Percentiles rank a stretch among this genome's conserved stretches.
Conservation (phyloP, 164 flowering plant genomes). For the Cinnamomum chago region DNA sequence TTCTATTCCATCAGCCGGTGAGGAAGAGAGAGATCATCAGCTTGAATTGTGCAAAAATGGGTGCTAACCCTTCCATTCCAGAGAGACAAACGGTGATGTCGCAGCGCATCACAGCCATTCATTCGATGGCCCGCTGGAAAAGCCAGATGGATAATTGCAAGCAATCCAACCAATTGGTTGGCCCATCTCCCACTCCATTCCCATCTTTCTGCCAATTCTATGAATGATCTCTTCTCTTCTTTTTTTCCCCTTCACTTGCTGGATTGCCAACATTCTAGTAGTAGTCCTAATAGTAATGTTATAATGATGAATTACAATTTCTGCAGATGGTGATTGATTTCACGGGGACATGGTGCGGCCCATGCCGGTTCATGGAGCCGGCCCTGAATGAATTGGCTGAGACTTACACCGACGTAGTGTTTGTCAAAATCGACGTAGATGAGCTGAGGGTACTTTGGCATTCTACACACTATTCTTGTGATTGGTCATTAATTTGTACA, state of each 20-base stretch:
- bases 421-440: conserved; percentile 78
- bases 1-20: not conserved
- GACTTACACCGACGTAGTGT: conserved; percentile 53
- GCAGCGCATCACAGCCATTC: conserved; percentile 41
- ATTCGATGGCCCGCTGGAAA: conserved; percentile 56
- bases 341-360: conserved; percentile 84
- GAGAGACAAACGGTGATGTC: not conserved
- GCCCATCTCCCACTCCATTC: not conserved
- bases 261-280: not conserved
- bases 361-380: conserved; percentile 75
- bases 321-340: conserved; percentile 63
- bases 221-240: not conserved
- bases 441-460: conserved; percentile 43
- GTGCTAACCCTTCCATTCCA: not conserved
- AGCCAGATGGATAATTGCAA: conserved; percentile 49
- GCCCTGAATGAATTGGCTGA: conserved; percentile 37
- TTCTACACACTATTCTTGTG: not conserved
- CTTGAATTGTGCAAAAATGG: not conserved
- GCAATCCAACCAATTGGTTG: conserved; percentile 48
- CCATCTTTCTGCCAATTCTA: not conserved
- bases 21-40: not conserved
- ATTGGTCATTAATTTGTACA: not conserved
- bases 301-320: not conserved
- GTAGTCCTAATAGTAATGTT: not conserved
- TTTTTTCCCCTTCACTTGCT: not conserved